Conservation (phyloP, 345 rosid species). For the Mercurialis annua region DNA sequence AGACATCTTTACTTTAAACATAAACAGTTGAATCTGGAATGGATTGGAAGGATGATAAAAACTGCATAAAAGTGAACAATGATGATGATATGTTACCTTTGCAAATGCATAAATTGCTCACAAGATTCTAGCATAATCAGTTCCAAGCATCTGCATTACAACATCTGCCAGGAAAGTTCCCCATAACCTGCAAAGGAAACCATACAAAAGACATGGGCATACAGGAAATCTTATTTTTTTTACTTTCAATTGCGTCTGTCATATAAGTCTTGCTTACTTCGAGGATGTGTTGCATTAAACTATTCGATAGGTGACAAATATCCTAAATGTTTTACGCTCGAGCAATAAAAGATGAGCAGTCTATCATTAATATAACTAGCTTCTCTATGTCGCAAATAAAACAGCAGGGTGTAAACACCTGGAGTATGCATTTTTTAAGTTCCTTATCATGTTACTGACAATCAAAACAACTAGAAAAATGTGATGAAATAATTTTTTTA, state of each 20-base stretch:
- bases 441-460: too few relatives aligned
- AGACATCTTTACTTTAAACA: neutral
- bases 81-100: slow-evolving; percentile 45
- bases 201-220: neutral
- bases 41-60: neutral
- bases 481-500: neutral
- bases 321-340: too few relatives aligned
- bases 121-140: slow-evolving; percentile 90
- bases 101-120: slow-evolving; percentile 92
- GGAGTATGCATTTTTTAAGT: too few relatives aligned
- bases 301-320: too few relatives aligned
- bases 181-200: slow-evolving; percentile 65
- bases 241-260: neutral
- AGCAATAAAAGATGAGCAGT: too few relatives aligned
- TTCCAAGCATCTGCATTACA: slow-evolving; percentile 96
- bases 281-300: too few relatives aligned
- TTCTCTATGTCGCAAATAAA: too few relatives aligned
- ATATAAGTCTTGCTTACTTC: too few relatives aligned
- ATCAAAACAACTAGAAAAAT: neutral
- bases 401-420: too few relatives aligned
- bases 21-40: neutral
- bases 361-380: too few relatives aligned
- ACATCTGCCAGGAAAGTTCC: slow-evolving; percentile 91
- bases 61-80: neutral
- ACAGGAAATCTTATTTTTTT: neutral